Evolutionary conservation across 1,284 basidiomycete genomes (phyloP), one percentile per base, ranked within the genome.

Genomic region (Agroathelia rolfsii): DNA sequence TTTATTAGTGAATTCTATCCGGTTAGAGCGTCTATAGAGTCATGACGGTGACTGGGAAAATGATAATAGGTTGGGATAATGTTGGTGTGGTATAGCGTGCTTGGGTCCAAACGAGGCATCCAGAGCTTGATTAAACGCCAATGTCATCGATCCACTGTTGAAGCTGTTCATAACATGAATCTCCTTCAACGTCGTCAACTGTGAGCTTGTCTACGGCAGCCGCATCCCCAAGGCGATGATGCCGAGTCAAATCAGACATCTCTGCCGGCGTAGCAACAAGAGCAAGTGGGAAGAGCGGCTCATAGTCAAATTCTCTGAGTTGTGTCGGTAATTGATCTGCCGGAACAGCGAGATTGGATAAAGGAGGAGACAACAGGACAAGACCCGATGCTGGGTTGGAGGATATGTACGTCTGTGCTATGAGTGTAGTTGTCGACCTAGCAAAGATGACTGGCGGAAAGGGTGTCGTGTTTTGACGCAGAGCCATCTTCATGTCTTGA

Each of bases 401-500:
- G 6, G 72, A 76, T 35, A 82, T 67, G 48, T 77, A 81, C 9
- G 71, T 63, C 48, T 82, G 75, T 7, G 72, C 67, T 33, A 82
- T 66, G 28, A 81, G 56, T 31, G 66, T 64, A 9, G 63, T 63
- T 1, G 56, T 48, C 1, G 61, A 63, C 6, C 64, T 61, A 1
- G 77, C 67, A 40, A 81, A 58, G 25, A 82, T 53, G 25, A 82
- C 62, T 0, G 78, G 78, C 1, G 76, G 69, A 43, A 78, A 81
- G 8, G 75, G 69, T 31, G 71, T 68, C 4, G 55, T 59, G 18
- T 68, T 58, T 5, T 67, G 49, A 14, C 55, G 56, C 24, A 71
- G 52, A 24, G 59, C 52, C 16, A 51, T 53, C 26, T 50, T 50
- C 9, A 71, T 46, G 34, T 63, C 68, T 72, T 41, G n/a, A 30